Evolutionary conservation across 305 asterid species (phyloP).

Genomic region (Solanum hybrid): DNA sequence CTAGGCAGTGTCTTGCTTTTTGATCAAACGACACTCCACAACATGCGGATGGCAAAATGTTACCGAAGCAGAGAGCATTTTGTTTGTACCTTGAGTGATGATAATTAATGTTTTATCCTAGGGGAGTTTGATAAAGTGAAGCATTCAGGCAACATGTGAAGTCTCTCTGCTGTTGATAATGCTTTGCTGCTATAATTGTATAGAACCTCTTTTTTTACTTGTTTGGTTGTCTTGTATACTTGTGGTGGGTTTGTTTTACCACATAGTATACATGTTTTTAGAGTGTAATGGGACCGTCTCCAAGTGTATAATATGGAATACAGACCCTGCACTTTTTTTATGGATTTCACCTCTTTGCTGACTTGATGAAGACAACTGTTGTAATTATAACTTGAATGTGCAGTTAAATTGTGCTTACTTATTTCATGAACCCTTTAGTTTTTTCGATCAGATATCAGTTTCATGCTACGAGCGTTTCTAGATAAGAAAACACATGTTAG

Average conservation of each 20-base stretch:
- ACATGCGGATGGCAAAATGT: conserved; percentile 14
- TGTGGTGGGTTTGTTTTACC: conserved; percentile 9
- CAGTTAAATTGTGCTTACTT: neutral
- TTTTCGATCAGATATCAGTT: neutral
- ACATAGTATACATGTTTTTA: conserved; percentile 21
- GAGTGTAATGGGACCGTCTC: conserved; percentile 22
- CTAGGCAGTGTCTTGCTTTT: conserved; percentile 28
- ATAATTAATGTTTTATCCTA: conserved; percentile 9
- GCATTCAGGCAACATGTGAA: conserved; percentile 7
- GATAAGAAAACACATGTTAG: neutral
- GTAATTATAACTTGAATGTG: conserved; percentile 6
- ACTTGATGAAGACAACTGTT: conserved; percentile 3
- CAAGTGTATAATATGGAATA: conserved; percentile 24
- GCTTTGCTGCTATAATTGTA: neutral
- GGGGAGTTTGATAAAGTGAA: conserved; percentile 17
- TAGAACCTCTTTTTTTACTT: neutral
- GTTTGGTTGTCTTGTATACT: neutral
- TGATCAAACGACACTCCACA: conserved; percentile 31
- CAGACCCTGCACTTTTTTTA: conserved; percentile 15
- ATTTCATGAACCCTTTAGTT: neutral
- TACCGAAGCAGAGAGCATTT: conserved; percentile 11
- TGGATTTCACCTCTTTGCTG: conserved; percentile 12
- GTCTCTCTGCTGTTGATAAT: conserved; percentile 1
- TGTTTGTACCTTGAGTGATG: conserved; percentile 20
- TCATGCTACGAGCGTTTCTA: neutral